Evolutionary conservation across 2,329 filamentous ascomycete species (phyloP).

Genomic region (Emericellopsis cladophorae): DNA sequence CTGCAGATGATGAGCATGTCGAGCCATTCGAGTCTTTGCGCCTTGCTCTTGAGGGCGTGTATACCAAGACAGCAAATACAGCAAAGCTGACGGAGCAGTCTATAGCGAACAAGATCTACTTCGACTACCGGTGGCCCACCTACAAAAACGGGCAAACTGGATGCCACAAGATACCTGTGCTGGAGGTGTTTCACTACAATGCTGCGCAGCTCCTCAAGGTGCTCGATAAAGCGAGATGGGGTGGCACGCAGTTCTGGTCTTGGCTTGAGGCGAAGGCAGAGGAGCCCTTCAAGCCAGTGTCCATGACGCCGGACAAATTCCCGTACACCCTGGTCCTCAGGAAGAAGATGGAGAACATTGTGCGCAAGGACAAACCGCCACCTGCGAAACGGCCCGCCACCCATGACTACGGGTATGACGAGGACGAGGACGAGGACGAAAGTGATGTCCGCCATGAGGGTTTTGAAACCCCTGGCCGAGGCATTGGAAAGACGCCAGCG

Average conservation of each 20-base stretch:
- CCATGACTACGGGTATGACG: slow-evolving; percentile 3
- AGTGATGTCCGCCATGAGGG: slow-evolving; percentile 1
- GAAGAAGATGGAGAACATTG: slow-evolving; percentile 3
- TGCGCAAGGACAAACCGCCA: background rate
- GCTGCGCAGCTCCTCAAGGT: slow-evolving; percentile 22
- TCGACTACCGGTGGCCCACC: slow-evolving; percentile 16
- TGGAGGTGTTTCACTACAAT: slow-evolving; percentile 31
- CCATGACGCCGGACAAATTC: slow-evolving; percentile 14
- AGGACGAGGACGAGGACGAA: slow-evolving; percentile 8
- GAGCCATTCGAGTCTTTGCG: slow-evolving; percentile 14
- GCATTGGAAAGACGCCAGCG: slow-evolving; percentile 11
- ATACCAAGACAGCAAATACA: slow-evolving; percentile 7
- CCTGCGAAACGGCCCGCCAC: background rate
- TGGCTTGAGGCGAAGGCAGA: slow-evolving; percentile 19
- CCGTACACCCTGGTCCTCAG: slow-evolving; percentile 13
- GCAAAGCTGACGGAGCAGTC: slow-evolving; percentile 8
- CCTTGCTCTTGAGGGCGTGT: slow-evolving; percentile 11
- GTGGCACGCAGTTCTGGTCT: slow-evolving; percentile 14
- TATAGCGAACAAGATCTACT: slow-evolving; percentile 17
- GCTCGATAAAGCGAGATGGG: slow-evolving; percentile 20
- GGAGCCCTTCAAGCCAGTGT: slow-evolving; percentile 12
- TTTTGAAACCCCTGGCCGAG: slow-evolving; percentile 13
- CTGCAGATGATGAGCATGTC: background rate
- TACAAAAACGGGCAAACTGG: slow-evolving; percentile 11
- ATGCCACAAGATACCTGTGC: slow-evolving; percentile 25